These are phyloP conservation scores for Pezicula carpinea DNA, from an alignment of 2,329 filamentous ascomycete genomes.

Conservation along the genomic window DNA sequence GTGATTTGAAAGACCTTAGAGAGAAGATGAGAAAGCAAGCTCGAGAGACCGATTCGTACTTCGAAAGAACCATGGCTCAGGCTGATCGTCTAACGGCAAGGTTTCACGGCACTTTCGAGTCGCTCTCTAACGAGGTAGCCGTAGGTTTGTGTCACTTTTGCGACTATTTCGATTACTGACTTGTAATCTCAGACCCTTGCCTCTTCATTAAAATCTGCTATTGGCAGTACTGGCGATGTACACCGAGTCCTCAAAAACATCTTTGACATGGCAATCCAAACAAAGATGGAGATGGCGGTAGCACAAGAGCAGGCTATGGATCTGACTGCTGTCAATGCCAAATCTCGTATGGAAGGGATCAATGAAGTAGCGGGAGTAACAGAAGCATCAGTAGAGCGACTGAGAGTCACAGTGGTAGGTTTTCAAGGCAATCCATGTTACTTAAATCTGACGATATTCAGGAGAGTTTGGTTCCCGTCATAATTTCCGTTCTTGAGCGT, in stretches of 20 bases:
- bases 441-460: conserved; percentile 2
- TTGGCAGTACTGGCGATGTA: conserved; percentile 8
- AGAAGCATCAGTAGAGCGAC: conserved; percentile 11
- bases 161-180: background rate
- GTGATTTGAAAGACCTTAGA: conserved; percentile 18
- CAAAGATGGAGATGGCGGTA: conserved; percentile 24
- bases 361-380: conserved; percentile 17
- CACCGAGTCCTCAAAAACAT: conserved; percentile 12
- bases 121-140: conserved; percentile 16
- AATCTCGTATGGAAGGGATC: conserved; percentile 15
- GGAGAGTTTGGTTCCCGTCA: conserved; percentile 15
- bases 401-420: conserved; percentile 18
- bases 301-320: conserved; percentile 22
- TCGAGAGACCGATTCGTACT: conserved; percentile 16
- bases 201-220: conserved; percentile 11
- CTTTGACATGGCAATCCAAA: conserved; percentile 13
- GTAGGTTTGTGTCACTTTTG: conserved; percentile 6
- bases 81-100: conserved; percentile 17
- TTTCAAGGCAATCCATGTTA: background rate
- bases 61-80: conserved; percentile 16
- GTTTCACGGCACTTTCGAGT: conserved; percentile 18
- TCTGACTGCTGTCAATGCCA: conserved; percentile 14
- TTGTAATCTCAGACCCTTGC: conserved; percentile 11
- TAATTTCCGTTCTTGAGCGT: conserved; percentile 16
- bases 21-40: conserved; percentile 16